phyloP scores from a whole-genome alignment of 306 rosid genomes.

The Styphnolobium japonicum region DNA sequence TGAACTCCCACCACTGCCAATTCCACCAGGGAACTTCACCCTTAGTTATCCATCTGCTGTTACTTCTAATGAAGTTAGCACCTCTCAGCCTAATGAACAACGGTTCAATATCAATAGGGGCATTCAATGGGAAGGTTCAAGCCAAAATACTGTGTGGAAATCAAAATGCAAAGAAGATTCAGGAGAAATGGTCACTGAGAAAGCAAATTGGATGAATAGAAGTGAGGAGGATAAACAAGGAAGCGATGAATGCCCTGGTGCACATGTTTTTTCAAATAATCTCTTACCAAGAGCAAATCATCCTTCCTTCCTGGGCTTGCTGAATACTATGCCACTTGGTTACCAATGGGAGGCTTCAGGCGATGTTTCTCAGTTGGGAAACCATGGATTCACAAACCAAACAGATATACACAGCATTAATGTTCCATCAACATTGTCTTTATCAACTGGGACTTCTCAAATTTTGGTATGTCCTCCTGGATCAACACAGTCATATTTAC shows the following conservation, averaged over 20 bases:
- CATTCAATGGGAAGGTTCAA: conserved; percentile 23
- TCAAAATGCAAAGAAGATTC: conserved; percentile 41
- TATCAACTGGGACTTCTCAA: conserved; percentile 60
- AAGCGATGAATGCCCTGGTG: conserved; percentile 8
- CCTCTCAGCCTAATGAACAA: conserved; percentile 37
- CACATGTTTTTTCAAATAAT: conserved; percentile 28
- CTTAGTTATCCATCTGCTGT: conserved; percentile 32
- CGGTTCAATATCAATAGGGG: conserved; percentile 26
- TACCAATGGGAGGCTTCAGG: conserved; percentile 29
- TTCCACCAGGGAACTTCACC: conserved; percentile 46
- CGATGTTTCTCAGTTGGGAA: conserved; percentile 26
- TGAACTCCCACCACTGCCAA: conserved; percentile 82
- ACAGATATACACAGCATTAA: conserved; percentile 40
- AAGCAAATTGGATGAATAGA: conserved; percentile 20
- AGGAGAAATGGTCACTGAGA: conserved; percentile 26
- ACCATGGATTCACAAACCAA: conserved; percentile 35
- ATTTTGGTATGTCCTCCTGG: conserved; percentile 41
- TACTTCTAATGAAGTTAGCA: background rate
- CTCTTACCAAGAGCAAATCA: conserved; percentile 28
- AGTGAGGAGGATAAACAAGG: conserved; percentile 27
- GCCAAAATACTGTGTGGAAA: conserved; percentile 43
- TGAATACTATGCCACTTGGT: conserved; percentile 34
- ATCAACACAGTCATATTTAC: conserved; percentile 33
- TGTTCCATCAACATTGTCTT: conserved; percentile 59
- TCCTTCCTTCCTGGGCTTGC: conserved; percentile 40